phyloP scores from a whole-genome alignment of 169 alveolate genomes.

The Plasmodium adleri region DNA sequence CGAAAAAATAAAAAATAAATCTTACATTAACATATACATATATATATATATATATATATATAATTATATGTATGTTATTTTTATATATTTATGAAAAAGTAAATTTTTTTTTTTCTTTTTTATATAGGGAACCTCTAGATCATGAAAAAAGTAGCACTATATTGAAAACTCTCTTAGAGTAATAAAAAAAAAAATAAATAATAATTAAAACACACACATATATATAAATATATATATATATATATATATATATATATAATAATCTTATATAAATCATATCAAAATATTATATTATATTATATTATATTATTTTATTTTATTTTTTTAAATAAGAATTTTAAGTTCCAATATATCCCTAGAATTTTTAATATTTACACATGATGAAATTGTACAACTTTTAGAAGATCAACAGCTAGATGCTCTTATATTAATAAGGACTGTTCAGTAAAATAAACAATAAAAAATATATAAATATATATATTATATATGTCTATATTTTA shows the following conservation, averaged over 20 bases:
- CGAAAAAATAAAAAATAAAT: background rate
- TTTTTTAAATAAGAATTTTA: conserved; percentile 21
- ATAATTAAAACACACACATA: background rate
- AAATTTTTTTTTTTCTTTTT: background rate
- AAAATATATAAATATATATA: background rate
- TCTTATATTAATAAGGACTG: conserved; percentile 29
- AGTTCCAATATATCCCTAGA: conserved; percentile 1
- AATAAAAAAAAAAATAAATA: background rate
- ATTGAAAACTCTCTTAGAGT: conserved; percentile 33
- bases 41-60: background rate
- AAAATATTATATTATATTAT: background rate
- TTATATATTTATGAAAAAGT: background rate
- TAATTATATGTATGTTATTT: background rate
- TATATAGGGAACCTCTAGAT: conserved; percentile 28
- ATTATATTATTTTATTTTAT: conserved; percentile 9
- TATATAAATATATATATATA: conserved; percentile 8
- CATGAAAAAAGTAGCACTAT: conserved; percentile 32
- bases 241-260: conserved; percentile 1
- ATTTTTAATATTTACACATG: conserved; percentile 21
- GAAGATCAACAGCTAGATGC: conserved; percentile 22
- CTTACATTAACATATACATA: background rate
- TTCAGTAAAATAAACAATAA: conserved; percentile 27
- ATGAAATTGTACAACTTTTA: conserved; percentile 30
- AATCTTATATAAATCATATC: too few species aligned
- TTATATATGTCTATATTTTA: background rate